phyloP scores from a whole-genome alignment of 495 filamentous ascomycete species.

The Lichina pygmaea region DNA sequence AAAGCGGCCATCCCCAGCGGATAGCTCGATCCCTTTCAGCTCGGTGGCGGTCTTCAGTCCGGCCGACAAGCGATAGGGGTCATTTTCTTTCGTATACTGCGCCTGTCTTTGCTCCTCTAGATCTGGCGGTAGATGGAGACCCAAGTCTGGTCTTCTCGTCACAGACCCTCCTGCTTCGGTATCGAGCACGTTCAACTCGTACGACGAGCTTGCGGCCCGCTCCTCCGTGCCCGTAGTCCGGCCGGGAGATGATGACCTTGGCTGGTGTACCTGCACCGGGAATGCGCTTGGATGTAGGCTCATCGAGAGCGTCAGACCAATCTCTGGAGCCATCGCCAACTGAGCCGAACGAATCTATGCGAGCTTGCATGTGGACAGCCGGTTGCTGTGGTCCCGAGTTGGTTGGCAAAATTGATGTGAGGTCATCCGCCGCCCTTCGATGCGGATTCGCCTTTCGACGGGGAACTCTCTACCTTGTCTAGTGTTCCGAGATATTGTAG shows the following conservation, averaged over 20 bases:
- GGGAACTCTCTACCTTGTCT: too few species aligned
- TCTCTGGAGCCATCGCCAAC: neutral
- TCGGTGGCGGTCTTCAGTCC: constrained; percentile 55
- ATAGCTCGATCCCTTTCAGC: constrained; percentile 35
- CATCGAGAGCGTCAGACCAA: neutral
- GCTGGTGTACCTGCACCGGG: neutral
- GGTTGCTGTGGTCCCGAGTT: neutral
- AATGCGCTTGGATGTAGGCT: constrained; percentile 1
- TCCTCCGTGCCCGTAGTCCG: neutral
- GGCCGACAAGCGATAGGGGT: constrained; percentile 61
- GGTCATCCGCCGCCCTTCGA: too few species aligned
- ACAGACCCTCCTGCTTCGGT: neutral
- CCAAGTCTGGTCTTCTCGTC: neutral
- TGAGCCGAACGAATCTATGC: neutral
- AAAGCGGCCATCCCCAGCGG: too few species aligned
- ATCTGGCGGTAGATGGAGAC: neutral
- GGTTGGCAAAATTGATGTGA: too few species aligned
- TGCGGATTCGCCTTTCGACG: too few species aligned
- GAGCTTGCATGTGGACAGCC: neutral
- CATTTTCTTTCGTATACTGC: constrained; percentile 12
- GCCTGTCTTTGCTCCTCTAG: constrained; percentile 1
- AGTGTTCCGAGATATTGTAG: too few species aligned
- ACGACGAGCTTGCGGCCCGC: neutral
- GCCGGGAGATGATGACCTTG: neutral
- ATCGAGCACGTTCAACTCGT: neutral